phyloP scores from a whole-genome alignment of 108 stramenopile species.

The Nitzschia sp. region DNA sequence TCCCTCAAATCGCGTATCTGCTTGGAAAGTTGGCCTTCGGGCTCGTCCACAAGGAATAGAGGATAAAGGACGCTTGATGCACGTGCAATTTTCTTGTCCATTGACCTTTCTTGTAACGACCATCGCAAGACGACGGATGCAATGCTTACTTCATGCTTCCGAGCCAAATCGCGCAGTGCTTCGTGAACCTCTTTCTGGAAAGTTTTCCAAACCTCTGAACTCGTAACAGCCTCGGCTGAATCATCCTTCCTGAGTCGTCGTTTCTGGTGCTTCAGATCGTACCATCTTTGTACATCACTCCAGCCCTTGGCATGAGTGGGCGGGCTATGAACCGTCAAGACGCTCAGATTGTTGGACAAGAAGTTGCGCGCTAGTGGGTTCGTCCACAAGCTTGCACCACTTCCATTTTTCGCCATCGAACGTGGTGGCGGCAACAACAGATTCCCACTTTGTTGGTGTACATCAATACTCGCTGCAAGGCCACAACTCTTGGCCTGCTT shows the following conservation, averaged over 20 bases:
- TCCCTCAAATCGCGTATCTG: slow-evolving; percentile 43
- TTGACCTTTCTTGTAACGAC: slow-evolving; percentile 49
- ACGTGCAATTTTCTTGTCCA: slow-evolving; percentile 9
- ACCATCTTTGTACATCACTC: background rate
- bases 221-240: background rate
- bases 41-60: background rate
- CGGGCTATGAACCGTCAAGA: background rate
- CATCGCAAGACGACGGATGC: slow-evolving; percentile 65
- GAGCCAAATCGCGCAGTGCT: slow-evolving; percentile 41
- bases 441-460: slow-evolving; percentile 50
- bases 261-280: background rate
- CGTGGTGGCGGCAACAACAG: slow-evolving; percentile 38
- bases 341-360: background rate
- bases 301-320: background rate
- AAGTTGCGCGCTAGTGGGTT: background rate
- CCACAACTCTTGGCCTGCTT: slow-evolving; percentile 37
- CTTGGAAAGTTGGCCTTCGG: slow-evolving; percentile 13
- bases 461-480: slow-evolving; percentile 48
- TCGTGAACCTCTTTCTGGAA: slow-evolving; percentile 45
- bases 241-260: background rate
- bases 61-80: slow-evolving; percentile 2
- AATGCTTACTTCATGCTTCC: slow-evolving; percentile 65
- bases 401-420: slow-evolving; percentile 9
- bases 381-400: slow-evolving; percentile 3
- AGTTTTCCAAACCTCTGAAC: slow-evolving; percentile 21